Conservation (phyloP, 805 yeast species). For the Saccharomycopsis javanensis region DNA sequence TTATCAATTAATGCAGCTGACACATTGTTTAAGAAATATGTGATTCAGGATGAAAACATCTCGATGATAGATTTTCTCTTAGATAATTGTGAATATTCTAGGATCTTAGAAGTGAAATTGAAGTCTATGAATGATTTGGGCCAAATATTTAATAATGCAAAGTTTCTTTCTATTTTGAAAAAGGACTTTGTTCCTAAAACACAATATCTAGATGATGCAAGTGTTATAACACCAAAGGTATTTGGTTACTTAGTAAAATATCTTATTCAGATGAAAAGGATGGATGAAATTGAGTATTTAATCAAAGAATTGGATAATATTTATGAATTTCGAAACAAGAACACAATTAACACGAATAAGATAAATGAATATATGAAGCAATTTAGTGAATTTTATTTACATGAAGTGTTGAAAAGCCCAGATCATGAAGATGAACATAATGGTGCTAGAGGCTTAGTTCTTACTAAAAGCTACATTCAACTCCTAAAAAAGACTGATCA, state of each 20-base stretch:
- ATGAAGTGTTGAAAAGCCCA: neutral
- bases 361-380: neutral
- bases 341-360: neutral
- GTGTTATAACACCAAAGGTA: neutral
- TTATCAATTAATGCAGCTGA: neutral
- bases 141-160: neutral
- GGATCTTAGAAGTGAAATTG: neutral
- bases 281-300: neutral
- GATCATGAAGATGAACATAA: neutral
- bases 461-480: neutral
- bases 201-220: neutral
- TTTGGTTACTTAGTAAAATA: neutral
- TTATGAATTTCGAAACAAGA: neutral
- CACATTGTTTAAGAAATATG: neutral
- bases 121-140: neutral
- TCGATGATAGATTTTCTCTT: neutral
- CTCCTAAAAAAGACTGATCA: neutral
- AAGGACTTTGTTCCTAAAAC: neutral
- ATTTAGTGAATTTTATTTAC: neutral
- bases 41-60: neutral
- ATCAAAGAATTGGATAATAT: neutral
- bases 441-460: neutral
- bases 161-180: neutral
- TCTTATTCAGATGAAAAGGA: neutral
- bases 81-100: neutral